Base-by-base conservation (phyloP, 306 rosid genomes). In the Ochetophila trinervis region DNA sequence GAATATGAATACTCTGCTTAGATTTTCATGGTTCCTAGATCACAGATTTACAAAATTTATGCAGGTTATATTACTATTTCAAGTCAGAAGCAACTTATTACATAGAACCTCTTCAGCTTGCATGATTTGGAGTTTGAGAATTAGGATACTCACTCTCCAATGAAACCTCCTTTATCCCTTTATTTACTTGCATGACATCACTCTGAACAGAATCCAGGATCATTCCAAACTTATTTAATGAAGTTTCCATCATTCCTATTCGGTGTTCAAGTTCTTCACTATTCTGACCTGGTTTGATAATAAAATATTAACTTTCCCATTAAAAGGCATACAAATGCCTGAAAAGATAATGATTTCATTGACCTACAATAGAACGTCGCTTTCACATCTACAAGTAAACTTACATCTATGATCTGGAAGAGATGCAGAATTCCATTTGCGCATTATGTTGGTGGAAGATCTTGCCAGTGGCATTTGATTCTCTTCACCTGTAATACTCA, bases 131-230 rank as follows among this genome's bases (percentile, higher is more conserved):
- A 21, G 15, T 57, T 62, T 63, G 57, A 62, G 63, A 61, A 45
- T 20, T 67, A 53, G 71, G 65, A 27, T 24, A 79, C 99, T 84
- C 80, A 93, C 99, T 80, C 71, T 90, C 97, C 61, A 90, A 62
- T 53, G 48, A 75, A 62, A 82, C 68, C 74, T 94, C 96, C 81
- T 94, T 90, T 72, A 83, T 84, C 69, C 95, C 99, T 78, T 78
- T 90, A 85, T 77, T 84, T 76, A 79, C 83, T 76, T 94, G 97
- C 86, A 94, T 82, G 40, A 86, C 75, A 22, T 94, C 97, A 64
- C 85, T 80, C 69, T 88, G 97, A 67, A 94, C 65, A 79, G 99
- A 94, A 80, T 94, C 99, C 92, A 94, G 75, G 71, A 88, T 82
- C 90, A 90, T 90, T 49, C 87, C 88, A 36, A 88, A 85, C 83